These are phyloP conservation scores for Saprolegnia diclina DNA, from an alignment of 352 stramenopile genomes.

Conservation along the genomic window DNA sequence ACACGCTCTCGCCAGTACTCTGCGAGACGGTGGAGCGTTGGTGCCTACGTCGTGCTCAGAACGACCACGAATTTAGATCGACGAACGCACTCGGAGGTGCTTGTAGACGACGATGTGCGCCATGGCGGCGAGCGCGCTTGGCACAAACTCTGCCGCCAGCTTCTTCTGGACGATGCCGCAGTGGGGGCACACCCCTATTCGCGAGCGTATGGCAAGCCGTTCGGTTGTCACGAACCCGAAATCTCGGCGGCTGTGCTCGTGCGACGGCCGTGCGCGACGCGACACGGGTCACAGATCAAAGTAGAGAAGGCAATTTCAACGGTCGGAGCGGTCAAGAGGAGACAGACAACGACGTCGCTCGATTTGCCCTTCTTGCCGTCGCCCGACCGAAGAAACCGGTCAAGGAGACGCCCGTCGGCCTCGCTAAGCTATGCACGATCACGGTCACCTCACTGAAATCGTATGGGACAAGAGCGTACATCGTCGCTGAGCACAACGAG, in stretches of 20 bases:
- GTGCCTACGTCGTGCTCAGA: conserved; percentile 35
- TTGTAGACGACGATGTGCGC: conserved; percentile 45
- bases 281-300: conserved; percentile 46
- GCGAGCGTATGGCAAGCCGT: no score
- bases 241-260: conserved; percentile 29
- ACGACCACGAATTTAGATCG: neutral
- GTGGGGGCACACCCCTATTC: conserved; percentile 49
- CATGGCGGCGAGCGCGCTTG: conserved; percentile 34
- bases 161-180: conserved; percentile 39
- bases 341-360: conserved; percentile 39
- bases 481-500: conserved; percentile 52
- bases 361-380: conserved; percentile 15
- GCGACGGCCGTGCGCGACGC: conserved; percentile 43
- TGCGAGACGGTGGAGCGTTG: conserved; percentile 51
- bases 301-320: conserved; percentile 42
- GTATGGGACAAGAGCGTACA: conserved; percentile 14
- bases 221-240: neutral
- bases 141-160: conserved; percentile 29
- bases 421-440: neutral
- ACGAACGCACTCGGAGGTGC: conserved; percentile 24
- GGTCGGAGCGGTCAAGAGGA: conserved; percentile 39
- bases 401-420: neutral
- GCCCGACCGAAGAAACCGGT: conserved; percentile 5
- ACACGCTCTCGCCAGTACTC: conserved; percentile 34
- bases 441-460: neutral